Base-by-base conservation (phyloP, 441 rosid genomes). In the Francoa sonchifolia region DNA sequence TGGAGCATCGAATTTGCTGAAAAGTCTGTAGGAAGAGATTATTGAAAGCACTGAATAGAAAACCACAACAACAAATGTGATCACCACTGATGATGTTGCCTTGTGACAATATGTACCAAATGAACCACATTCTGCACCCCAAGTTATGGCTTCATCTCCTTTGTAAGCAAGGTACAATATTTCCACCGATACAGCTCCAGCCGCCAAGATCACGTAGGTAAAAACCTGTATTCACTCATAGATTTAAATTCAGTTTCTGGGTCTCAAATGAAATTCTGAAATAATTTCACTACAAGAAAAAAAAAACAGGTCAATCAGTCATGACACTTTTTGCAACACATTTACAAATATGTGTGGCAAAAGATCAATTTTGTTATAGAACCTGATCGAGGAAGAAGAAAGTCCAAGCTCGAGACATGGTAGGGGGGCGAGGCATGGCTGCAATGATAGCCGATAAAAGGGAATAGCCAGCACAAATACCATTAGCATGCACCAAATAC, bases 391-490 rank as follows among this genome's bases (percentile, higher is more conserved):
- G 78, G 53, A 77, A 45, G 75, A 88, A 88, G 69, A 88, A 73
- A 30, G 88, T 73, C 95, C 90, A 84, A 14, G 85, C 90, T 52
- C 72, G 71, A 45, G 78, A 50, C 74, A 66, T 65, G 44, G 88
- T 67, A 25, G 68, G 49, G 9, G 87, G 72, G 10, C 79, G 69
- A 54, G 90, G 78, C 79, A 84, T 60, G 41, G 83, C 88, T 47
- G 68, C 54, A n/a, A 81, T 42, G 22, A 74, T 57, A n/a, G 97
- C 90, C 22, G 97, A 75, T 15, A 88, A 59, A 54, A 88, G 86
- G 21, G 95, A 84, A 61, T 84, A 88, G 8, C 88, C 95, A 3
- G 97, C 97, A 61, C 97, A 84, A 48, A 88, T 77, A 25, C 97
- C 95, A 67, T 89, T 89, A 9, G 79, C 95, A 46, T 89, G 83